A percentile compares a stretch with the other conserved stretches of the same genome.
Evolutionary conservation across 2,329 filamentous ascomycete species (phyloP).

Genomic region (Diaporthe destruens): DNA sequence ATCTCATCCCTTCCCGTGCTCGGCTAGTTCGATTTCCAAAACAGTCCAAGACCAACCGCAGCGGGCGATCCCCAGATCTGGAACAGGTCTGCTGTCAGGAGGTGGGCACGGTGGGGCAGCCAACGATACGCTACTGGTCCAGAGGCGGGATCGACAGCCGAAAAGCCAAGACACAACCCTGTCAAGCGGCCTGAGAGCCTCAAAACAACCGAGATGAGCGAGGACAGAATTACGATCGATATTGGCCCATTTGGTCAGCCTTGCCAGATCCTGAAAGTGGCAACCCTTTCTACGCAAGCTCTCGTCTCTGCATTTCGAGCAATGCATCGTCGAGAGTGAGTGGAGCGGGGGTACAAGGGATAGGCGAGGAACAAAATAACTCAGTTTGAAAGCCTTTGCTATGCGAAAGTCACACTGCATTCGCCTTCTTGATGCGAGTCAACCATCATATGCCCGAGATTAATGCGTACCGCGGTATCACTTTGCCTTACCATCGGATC

Average conservation of each 20-base stretch:
- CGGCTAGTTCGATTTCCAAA: conserved; percentile 21
- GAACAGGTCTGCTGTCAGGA: conserved; percentile 36
- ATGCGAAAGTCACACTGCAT: conserved; percentile 1
- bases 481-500: not conserved
- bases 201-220: conserved; percentile 2
- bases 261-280: not conserved
- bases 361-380: not conserved
- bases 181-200: conserved; percentile 28
- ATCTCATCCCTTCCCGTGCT: not conserved
- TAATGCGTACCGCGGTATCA: conserved; percentile 19
- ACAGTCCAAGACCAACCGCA: conserved; percentile 21
- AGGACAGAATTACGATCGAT: not conserved
- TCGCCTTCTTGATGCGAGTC: not conserved
- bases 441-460: conserved; percentile 14
- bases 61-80: conserved; percentile 27
- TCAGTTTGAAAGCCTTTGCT: not conserved
- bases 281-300: not conserved
- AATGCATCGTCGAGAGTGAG: no score
- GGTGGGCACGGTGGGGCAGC: conserved; percentile 18
- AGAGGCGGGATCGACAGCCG: conserved; percentile 21
- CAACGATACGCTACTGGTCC: conserved; percentile 3
- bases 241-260: not conserved
- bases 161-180: conserved; percentile 34
- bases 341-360: not conserved
- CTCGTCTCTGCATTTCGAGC: not conserved